Conservation (phyloP, 306 rosid species). For the Dicorynia guianensis region DNA sequence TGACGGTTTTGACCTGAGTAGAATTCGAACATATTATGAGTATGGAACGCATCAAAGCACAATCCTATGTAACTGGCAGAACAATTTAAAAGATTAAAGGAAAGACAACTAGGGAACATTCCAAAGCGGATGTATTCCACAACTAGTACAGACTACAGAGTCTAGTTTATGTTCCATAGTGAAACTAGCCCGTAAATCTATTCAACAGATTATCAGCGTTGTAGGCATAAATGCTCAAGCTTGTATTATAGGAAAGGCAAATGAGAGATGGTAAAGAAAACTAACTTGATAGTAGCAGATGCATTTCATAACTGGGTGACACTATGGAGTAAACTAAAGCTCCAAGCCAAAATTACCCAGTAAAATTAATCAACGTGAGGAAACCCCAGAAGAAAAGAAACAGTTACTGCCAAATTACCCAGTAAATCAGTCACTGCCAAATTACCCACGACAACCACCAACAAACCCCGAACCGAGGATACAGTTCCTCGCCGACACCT, state of each 20-base stretch:
- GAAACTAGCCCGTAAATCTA: not conserved
- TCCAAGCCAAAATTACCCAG: slow-evolving; percentile 38
- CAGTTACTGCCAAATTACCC: slow-evolving; percentile 28
- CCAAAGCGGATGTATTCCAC: slow-evolving; percentile 28
- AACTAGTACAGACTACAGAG: slow-evolving; percentile 28
- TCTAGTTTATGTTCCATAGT: not conserved
- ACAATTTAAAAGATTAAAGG: not conserved
- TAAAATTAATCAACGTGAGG: not conserved
- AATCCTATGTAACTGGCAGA: not conserved
- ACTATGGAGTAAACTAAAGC: slow-evolving; percentile 40
- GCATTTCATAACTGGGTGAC: slow-evolving; percentile 20
- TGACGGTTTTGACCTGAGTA: not conserved
- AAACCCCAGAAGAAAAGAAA: not conserved
- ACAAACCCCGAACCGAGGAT: slow-evolving; percentile 35
- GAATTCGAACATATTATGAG: not conserved
- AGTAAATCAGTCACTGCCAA: slow-evolving; percentile 14
- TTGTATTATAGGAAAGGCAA: not conserved
- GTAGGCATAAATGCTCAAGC: not conserved
- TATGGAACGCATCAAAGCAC: not conserved
- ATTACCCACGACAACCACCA: slow-evolving; percentile 40
- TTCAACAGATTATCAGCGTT: not conserved
- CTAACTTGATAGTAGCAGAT: slow-evolving; percentile 15
- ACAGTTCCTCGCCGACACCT: slow-evolving; percentile 22
- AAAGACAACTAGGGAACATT: slow-evolving; percentile 1
- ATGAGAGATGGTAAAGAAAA: not conserved